Evolutionary conservation across 1,284 basidiomycete species (phyloP).

Genomic region (Tilletiopsis washingtonensis): DNA sequence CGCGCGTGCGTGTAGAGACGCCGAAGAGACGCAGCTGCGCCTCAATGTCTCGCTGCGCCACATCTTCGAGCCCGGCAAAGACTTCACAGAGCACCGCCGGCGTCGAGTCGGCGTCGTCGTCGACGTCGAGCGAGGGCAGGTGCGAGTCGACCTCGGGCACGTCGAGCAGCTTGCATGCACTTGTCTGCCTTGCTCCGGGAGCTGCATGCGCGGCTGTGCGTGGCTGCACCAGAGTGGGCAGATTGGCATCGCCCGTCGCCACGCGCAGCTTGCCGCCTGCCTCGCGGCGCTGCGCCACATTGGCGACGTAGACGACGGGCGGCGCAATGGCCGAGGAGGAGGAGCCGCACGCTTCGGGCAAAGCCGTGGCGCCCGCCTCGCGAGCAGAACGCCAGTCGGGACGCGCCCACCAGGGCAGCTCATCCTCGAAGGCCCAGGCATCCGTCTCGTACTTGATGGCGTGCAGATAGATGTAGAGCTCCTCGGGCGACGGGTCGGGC

Average conservation of each 20-base stretch:
- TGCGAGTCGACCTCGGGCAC: no score
- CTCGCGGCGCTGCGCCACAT: neutral
- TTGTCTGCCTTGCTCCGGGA: no score
- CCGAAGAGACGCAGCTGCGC: neutral
- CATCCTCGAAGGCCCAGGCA: constrained; percentile 42
- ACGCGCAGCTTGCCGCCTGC: constrained; percentile 5
- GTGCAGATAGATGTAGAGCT: constrained; percentile 45
- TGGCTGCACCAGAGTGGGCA: constrained; percentile 4
- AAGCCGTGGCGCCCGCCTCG: no score
- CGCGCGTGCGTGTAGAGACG: no score
- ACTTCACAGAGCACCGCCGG: constrained; percentile 10
- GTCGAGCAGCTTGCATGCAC: no score
- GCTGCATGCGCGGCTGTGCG: no score
- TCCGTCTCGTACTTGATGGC: constrained; percentile 47
- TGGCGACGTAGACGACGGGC: neutral
- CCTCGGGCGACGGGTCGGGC: constrained; percentile 36
- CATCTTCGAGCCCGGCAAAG: constrained; percentile 3
- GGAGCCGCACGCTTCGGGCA: no score
- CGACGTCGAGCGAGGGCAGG: no score
- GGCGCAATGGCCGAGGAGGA: neutral
- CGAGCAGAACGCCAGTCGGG: constrained; percentile 20
- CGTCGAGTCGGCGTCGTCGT: no score
- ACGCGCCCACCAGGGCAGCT: constrained; percentile 44
- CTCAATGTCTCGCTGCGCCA: neutral
- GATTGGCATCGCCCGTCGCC: neutral